Conservation (phyloP, 768 basidiomycete genomes). For the Pleurotus tuber-regium region DNA sequence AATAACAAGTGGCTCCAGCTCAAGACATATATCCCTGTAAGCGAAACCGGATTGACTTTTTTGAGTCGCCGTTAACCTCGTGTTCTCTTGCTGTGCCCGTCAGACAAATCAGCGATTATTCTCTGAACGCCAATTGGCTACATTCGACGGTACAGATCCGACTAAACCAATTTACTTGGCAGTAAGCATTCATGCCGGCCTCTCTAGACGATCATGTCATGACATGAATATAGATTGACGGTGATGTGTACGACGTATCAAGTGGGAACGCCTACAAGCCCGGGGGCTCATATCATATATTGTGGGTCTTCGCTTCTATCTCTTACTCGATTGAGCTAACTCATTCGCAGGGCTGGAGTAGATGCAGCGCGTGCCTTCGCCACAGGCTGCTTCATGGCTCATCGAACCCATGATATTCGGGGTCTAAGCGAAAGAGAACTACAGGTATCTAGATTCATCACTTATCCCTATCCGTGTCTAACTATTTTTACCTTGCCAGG, state of each 20-base stretch:
- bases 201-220: conserved; percentile 8
- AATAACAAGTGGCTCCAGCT: conserved; percentile 59
- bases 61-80: not conserved
- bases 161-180: conserved; percentile 81
- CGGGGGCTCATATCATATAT: conserved; percentile 78
- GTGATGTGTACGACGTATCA: conserved; percentile 92
- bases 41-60: conserved; percentile 15
- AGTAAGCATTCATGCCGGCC: conserved; percentile 40
- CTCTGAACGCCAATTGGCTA: conserved; percentile 64
- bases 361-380: conserved; percentile 93
- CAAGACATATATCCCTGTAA: conserved; percentile 65
- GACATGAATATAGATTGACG: conserved; percentile 63
- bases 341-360: conserved; percentile 58
- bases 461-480: not conserved
- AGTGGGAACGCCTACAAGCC: conserved; percentile 78
- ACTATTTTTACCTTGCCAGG: conserved; percentile 34
- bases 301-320: conserved; percentile 40
- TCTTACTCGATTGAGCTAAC: conserved; percentile 18
- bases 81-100: conserved; percentile 8
- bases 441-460: conserved; percentile 44
- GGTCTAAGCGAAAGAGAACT: conserved; percentile 74
- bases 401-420: conserved; percentile 88
- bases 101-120: conserved; percentile 66
- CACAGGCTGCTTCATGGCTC: conserved; percentile 90
- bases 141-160: conserved; percentile 68